phyloP scores from a whole-genome alignment of 179 eudicot species.

The Spergularia azorica region DNA sequence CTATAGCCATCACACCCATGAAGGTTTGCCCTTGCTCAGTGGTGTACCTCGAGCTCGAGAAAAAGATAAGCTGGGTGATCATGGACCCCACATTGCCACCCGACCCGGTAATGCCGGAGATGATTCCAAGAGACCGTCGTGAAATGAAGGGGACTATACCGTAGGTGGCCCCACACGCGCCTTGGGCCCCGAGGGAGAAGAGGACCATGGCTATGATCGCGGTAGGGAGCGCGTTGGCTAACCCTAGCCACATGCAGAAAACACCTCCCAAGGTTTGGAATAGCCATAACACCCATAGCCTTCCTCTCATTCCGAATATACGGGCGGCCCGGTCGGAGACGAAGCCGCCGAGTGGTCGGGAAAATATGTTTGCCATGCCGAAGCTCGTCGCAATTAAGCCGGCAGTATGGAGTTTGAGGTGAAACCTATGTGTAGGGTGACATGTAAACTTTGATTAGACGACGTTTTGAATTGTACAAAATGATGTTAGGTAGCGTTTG shows the following conservation, averaged over 20 bases:
- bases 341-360: conserved; percentile 39
- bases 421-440: conserved; percentile 19
- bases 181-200: conserved; percentile 36
- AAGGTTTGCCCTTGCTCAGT: conserved; percentile 25
- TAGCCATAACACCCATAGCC: conserved; percentile 38
- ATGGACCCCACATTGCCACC: conserved; percentile 37
- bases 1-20: conserved; percentile 35
- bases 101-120: conserved; percentile 38
- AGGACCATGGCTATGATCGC: conserved; percentile 35
- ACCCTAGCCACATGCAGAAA: conserved; percentile 35
- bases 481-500: no score
- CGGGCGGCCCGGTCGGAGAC: conserved; percentile 29
- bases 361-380: conserved; percentile 36
- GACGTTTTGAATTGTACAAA: no score
- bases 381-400: conserved; percentile 37
- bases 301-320: conserved; percentile 40
- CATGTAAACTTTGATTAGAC: not conserved
- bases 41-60: conserved; percentile 6
- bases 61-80: conserved; percentile 32
- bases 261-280: conserved; percentile 35
- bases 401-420: conserved; percentile 29
- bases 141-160: conserved; percentile 48
- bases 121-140: conserved; percentile 27
- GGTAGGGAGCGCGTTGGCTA: conserved; percentile 22
- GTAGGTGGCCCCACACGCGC: conserved; percentile 37